Evolutionary conservation across 495 filamentous ascomycete genomes (phyloP).

Genomic region (Penicillium canariense): DNA sequence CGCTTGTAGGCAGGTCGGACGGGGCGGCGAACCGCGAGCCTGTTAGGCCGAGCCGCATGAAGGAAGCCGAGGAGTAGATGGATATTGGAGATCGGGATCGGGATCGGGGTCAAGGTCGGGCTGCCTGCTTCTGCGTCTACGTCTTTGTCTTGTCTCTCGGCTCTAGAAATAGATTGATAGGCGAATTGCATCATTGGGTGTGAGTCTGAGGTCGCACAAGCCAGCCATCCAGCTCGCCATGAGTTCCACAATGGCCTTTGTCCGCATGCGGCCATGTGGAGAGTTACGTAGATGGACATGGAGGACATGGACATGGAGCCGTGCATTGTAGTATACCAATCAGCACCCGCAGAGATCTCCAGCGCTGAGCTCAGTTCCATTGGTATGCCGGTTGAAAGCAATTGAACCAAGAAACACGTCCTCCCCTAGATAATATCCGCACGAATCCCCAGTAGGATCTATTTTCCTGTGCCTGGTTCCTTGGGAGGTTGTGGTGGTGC

Average conservation of each 20-base stretch:
- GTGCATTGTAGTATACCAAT: no score
- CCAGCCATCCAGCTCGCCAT: constrained; percentile 1
- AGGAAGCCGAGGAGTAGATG: constrained; percentile 7
- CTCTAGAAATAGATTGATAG: constrained; percentile 22
- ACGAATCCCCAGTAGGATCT: no score
- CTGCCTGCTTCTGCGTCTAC: neutral
- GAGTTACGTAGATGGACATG: neutral
- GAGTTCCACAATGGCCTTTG: constrained; percentile 16
- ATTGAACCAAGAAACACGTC: neutral
- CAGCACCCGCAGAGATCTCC: constrained; percentile 2
- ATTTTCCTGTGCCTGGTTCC: neutral
- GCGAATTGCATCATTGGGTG: constrained; percentile 16
- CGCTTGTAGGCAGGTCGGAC: constrained; percentile 28
- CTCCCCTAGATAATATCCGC: no score
- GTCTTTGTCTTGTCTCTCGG: constrained; percentile 5
- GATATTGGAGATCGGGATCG: neutral
- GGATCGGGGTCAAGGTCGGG: constrained; percentile 4
- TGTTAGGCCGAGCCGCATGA: constrained; percentile 9
- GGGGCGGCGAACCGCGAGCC: constrained; percentile 30
- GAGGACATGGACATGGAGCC: neutral
- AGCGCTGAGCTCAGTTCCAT: neutral
- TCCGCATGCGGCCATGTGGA: constrained; percentile 19
- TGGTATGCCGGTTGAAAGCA: neutral
- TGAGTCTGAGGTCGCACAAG: constrained; percentile 11
- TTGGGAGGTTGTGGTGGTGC: neutral